A percentile compares a stretch with the other conserved stretches of the same genome.
Evolutionary conservation across 768 basidiomycete species (phyloP).

Genomic region (Pleurotus sapidus): DNA sequence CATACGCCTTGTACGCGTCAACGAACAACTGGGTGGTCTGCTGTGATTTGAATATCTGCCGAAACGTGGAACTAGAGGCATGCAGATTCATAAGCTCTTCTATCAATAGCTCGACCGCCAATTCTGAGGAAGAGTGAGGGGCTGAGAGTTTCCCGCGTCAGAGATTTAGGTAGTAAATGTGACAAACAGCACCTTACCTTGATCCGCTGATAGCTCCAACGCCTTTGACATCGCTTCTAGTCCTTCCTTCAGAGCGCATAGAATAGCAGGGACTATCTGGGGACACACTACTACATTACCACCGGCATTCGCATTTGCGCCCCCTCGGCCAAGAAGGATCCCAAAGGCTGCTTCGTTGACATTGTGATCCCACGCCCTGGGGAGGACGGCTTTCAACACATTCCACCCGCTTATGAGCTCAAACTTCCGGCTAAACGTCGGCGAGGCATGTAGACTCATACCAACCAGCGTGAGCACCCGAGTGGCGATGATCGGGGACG

Average conservation of each 20-base stretch:
- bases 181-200: conserved; percentile 5
- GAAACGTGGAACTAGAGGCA: conserved; percentile 60
- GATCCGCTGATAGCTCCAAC: conserved; percentile 26
- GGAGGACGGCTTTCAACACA: conserved; percentile 65
- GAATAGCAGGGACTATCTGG: conserved; percentile 68
- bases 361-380: conserved; percentile 61
- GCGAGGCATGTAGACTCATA: conserved; percentile 49
- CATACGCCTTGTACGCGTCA: conserved; percentile 58
- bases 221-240: conserved; percentile 38
- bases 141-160: conserved; percentile 17
- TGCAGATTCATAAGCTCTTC: conserved; percentile 73
- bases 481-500: conserved; percentile 54
- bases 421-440: conserved; percentile 76
- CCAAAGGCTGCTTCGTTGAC: conserved; percentile 72
- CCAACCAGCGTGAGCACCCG: conserved; percentile 60
- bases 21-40: conserved; percentile 67
- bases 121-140: conserved; percentile 16
- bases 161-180: conserved; percentile 9
- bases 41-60: conserved; percentile 71
- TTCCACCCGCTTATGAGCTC: conserved; percentile 86
- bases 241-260: conserved; percentile 65
- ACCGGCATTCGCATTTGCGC: conserved; percentile 19
- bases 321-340: conserved; percentile 56
- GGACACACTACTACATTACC: conserved; percentile 49
- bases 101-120: conserved; percentile 56